phyloP scores from a whole-genome alignment of 1,284 basidiomycete genomes.

The Fomes fomentarius region DNA sequence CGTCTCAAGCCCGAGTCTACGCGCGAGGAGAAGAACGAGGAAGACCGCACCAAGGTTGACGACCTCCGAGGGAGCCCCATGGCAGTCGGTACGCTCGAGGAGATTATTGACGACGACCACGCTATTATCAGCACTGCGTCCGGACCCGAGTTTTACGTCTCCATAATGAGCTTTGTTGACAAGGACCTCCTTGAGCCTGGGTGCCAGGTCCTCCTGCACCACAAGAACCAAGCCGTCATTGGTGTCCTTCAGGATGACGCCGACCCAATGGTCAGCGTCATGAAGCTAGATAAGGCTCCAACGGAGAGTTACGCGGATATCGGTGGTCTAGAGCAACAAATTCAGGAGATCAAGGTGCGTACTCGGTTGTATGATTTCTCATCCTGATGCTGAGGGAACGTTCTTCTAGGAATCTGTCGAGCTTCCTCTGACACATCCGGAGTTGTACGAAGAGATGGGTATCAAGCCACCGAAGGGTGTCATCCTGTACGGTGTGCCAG shows the following conservation, averaged over 20 bases:
- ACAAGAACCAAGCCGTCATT: constrained; percentile 95
- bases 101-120: constrained; percentile 99
- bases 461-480: constrained; percentile 99
- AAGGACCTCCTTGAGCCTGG: constrained; percentile 98
- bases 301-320: constrained; percentile 99
- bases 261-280: constrained; percentile 98
- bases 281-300: constrained; percentile 99
- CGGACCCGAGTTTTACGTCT: constrained; percentile 97
- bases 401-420: constrained; percentile 95
- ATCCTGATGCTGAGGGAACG: constrained; percentile 5
- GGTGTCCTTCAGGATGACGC: constrained; percentile 96
- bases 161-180: constrained; percentile 99
- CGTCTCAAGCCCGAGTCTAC: constrained; percentile 81
- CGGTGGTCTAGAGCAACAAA: constrained; percentile 95
- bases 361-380: background rate
- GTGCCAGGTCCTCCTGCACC: constrained; percentile 94
- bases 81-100: constrained; percentile 96
- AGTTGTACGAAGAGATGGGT: constrained; percentile 99
- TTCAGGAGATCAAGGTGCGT: constrained; percentile 96
- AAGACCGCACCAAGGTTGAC: constrained; percentile 93
- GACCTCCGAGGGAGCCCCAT: constrained; percentile 95
- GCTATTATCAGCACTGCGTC: constrained; percentile 96
- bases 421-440: constrained; percentile 96
- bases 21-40: constrained; percentile 94
- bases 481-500: constrained; percentile 97